Conservation (phyloP, 108 stramenopile species). For the Cyclotella kingstonii region DNA sequence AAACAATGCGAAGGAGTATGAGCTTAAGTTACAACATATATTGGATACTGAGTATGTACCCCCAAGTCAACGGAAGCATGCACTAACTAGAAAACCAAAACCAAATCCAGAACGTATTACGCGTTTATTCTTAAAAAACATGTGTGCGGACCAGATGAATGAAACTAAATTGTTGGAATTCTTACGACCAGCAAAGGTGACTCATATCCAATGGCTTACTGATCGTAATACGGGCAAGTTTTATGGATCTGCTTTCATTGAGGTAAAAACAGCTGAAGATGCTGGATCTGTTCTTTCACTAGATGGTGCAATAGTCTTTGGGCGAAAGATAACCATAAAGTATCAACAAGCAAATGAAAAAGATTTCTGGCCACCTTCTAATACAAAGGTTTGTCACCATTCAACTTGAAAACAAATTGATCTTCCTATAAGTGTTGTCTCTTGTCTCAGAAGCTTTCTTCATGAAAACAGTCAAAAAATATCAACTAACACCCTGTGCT, state of each 20-base stretch:
- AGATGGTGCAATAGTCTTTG: slow-evolving; percentile 71
- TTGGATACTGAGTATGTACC: slow-evolving; percentile 33
- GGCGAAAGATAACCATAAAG: slow-evolving; percentile 85
- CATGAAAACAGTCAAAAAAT: no score
- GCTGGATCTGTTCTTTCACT: slow-evolving; percentile 66
- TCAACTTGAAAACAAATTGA: no score
- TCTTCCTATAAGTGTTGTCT: no score
- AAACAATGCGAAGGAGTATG: slow-evolving; percentile 41
- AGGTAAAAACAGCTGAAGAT: slow-evolving; percentile 73
- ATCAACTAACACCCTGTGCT: no score
- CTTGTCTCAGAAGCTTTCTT: no score
- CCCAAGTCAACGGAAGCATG: slow-evolving; percentile 20
- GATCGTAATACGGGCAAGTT: slow-evolving; percentile 84
- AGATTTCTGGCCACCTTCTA: slow-evolving; percentile 73
- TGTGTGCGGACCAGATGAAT: slow-evolving; percentile 80
- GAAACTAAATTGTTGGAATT: slow-evolving; percentile 60
- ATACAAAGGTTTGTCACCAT: slow-evolving; percentile 17
- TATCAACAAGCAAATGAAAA: slow-evolving; percentile 82
- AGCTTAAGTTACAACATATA: slow-evolving; percentile 29
- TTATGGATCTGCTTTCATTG: slow-evolving; percentile 85
- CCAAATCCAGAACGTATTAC: slow-evolving; percentile 83
- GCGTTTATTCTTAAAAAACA: slow-evolving; percentile 84
- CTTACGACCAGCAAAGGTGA: slow-evolving; percentile 61
- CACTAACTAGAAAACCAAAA: slow-evolving; percentile 27
- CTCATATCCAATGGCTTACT: slow-evolving; percentile 88